Base-by-base conservation (phyloP, 192 early-diverging fungal species). In the Coemansia sp. region DNA sequence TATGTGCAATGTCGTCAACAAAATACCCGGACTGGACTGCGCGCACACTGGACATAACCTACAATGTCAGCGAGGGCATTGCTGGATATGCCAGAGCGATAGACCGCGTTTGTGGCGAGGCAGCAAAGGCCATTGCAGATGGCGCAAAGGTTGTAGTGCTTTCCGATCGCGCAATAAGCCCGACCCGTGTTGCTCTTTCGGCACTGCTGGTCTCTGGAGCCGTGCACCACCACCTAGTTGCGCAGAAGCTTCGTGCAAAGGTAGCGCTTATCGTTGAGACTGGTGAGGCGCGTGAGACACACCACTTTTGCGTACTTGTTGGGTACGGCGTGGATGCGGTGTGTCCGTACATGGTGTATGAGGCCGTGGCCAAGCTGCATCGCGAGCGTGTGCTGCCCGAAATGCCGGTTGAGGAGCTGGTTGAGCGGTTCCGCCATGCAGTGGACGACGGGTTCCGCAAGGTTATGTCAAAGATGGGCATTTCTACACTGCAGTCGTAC, bases 381-480 rank as follows among this genome's bases (percentile, higher is more conserved):
- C 92, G 94, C 58, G 94, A 98, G 73, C 87, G 89, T 18, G 80
- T 96, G 3, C 67, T 92, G 38, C 21, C 49, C 37, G 72, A 71
- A 0, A 53, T 63, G 1, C 72, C 90, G 15, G 85, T 86, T 6
- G 89, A 89, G 9, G 79, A 92, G 74, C 83, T 96, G 19, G 77
- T 94, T 56, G 82, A 83, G 75, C 95, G 94, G 85, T 99, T 88
- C 85, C 88, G 90, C 65, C 88, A 92, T 74, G 95, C 93, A 2
- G 84, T 90, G 38, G 93, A 95, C 72, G 93, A 99, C 79, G 97
- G 97, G 76, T 94, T 98, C 74, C 85, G 90, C 52, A 99, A 99
- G 84, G 95, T 99, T 61, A 99, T 98, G 96, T 97, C 96, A 71
- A 99, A 99, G 87, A 99, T 99, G 97, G 97, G 97, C 64, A 97